Base-by-base conservation (phyloP, 805 yeast genomes). In the Nematodospora valgi region DNA sequence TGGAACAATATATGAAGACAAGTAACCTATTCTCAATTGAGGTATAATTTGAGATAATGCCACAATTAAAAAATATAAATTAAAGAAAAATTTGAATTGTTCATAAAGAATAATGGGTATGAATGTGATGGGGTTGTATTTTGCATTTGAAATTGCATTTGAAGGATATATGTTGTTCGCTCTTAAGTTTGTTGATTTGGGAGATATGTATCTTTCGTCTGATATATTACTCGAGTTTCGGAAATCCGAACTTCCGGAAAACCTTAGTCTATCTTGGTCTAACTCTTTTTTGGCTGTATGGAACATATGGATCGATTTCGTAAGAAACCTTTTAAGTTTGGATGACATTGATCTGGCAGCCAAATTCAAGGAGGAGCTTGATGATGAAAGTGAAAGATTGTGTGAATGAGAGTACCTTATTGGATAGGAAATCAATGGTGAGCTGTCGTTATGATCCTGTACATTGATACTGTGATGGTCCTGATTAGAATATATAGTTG, bases 1-100 rank as follows among this genome's bases (percentile, higher is more conserved):
- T 0, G 99, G 99, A 7, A 89, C 96, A 14, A 94, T 73, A 56
- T 93, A 93, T 2, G 96, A 85, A 2, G 95, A 84, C 23, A 93
- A 66, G 53, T 91, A 93, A 9, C 99, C 99, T 23, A 93, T 93
- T 47, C 97, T 71, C 35, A 93, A 70, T 6, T 80, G 86, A 2
- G 98, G 97, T 15, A 93, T 72, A 2, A 82, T 82, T 61, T 93
- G 98, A 4, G 97, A 88, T 41, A 94, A 71, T 11, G 98, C 98
- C 45, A 94, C 98, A 14, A 94, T 52, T 34, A 94, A 64, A 55
- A 93, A 93, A 59, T 93, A 93, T 31, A 93, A 65, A 60, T 93
- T 93, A 72, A 88, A 93, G 62, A 93, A 93, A 58, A 93, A 91
- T 64, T 89, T 88, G 78, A 93, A 93, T 68, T 93, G 99, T 56